Conservation (phyloP, 352 stramenopile genomes). For the Blastocystis sp. region DNA sequence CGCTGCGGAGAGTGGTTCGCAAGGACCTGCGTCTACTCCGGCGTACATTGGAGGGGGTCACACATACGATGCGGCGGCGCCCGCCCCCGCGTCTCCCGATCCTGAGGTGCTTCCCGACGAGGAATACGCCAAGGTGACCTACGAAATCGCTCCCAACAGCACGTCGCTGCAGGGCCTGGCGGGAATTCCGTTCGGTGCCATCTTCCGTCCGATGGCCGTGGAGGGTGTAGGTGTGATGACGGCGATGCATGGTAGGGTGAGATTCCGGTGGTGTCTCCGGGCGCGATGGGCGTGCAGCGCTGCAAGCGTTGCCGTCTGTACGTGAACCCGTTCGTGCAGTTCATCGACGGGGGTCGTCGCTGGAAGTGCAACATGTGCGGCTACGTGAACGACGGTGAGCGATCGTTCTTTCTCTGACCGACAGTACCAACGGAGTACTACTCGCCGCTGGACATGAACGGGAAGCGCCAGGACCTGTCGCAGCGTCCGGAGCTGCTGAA, state of each 20-base stretch:
- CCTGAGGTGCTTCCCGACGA: conserved; percentile 20
- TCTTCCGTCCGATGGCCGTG: conserved; percentile 35
- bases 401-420: not conserved
- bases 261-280: conserved; percentile 62
- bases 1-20: not conserved
- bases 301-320: conserved; percentile 80
- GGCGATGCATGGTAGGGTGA: conserved; percentile 15
- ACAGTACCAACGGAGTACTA: conserved; percentile 85
- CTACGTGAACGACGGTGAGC: conserved; percentile 69
- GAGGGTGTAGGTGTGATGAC: not conserved
- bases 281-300: conserved; percentile 68
- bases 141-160: conserved; percentile 37
- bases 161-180: conserved; percentile 1
- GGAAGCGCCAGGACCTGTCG: conserved; percentile 79
- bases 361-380: conserved; percentile 80
- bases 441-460: conserved; percentile 85
- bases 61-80: not conserved
- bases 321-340: conserved; percentile 80
- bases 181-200: conserved; percentile 35
- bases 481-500: conserved; percentile 74
- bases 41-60: not conserved
- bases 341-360: conserved; percentile 70
- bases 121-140: conserved; percentile 31
- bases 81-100: not conserved
- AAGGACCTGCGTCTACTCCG: not conserved